Evolutionary conservation across 179 eudicot genomes (phyloP), one percentile per base, ranked within the genome.

Genomic region (Silene noctiflora): DNA sequence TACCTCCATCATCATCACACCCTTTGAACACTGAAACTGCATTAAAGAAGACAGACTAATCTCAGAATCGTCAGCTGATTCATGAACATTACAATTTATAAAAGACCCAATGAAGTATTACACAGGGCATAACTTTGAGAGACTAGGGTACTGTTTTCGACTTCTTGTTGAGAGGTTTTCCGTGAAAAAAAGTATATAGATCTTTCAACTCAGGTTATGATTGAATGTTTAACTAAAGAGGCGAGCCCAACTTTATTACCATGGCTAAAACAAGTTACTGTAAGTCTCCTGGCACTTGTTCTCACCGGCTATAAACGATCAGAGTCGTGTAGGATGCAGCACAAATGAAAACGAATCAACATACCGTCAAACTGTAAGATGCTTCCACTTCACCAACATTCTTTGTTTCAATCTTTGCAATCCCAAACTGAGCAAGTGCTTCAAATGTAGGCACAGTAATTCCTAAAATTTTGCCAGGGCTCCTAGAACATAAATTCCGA

Each of bases 1-100:
- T 86, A 92, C 98, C 98, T 94, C 93, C 97, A 94, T 94, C 86
- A 81, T 84, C 77, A 89, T 86, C 79, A 92, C 91, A 62, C 98
- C 96, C 80, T 84, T 75, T n/a, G 96, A 91, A 85, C 97, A 94
- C 83, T 91, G 39, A 33, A 33, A 33, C 39, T 33, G 39, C 39
- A 33, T 33, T 4, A 33, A 5, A 33, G 39, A 33, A 33, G 39
- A 33, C 39, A 33, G 6, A 33, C 39, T 33, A 33, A 33, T 33
- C 39, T 33, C 39, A 33, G 39, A 33, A 33, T 33, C 7, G 39
- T 33, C 39, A 33, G 39, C 39, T 33, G 39, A 33, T 33, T 33
- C 39, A 33, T 29, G 39, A 33, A 33, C 39, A 33, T 33, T 33
- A 33, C 39, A 5, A 33, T 33, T 4, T 33, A 33, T 33, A 33